phyloP scores from a whole-genome alignment of 2,329 filamentous ascomycete genomes.

The Epichloe sylvatica region DNA sequence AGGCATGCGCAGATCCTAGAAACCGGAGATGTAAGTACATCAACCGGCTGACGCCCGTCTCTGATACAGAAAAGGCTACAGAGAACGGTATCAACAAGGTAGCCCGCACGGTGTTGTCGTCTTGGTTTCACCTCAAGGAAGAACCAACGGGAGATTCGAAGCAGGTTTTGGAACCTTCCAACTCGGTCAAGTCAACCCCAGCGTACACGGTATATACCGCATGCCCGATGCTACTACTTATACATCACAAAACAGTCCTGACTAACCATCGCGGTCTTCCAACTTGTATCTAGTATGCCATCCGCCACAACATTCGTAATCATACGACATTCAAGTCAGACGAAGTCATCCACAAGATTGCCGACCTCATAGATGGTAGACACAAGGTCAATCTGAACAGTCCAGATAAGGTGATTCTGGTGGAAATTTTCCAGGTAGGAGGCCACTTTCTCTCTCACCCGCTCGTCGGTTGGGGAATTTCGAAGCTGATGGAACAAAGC shows the following conservation, averaged over 20 bases:
- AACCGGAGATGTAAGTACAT: slow-evolving; percentile 41
- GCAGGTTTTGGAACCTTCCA: background rate
- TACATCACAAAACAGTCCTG: background rate
- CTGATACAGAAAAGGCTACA: slow-evolving; percentile 47
- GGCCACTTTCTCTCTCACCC: slow-evolving; percentile 4
- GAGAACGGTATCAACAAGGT: slow-evolving; percentile 54
- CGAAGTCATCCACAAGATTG: slow-evolving; percentile 57
- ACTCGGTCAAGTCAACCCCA: slow-evolving; percentile 7
- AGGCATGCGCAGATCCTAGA: slow-evolving; percentile 24
- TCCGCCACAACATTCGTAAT: slow-evolving; percentile 63
- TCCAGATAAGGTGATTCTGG: slow-evolving; percentile 66
- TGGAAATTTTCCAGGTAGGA: slow-evolving; percentile 68
- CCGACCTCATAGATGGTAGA: slow-evolving; percentile 45
- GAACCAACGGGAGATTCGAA: slow-evolving; percentile 9
- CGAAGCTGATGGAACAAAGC: slow-evolving; percentile 28
- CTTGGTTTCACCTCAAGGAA: slow-evolving; percentile 42
- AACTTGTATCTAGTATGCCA: slow-evolving; percentile 51
- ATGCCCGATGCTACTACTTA: background rate
- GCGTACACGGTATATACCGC: slow-evolving; percentile 28
- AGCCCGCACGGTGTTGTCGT: slow-evolving; percentile 45
- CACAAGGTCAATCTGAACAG: slow-evolving; percentile 66
- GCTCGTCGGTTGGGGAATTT: background rate
- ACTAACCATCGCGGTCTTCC: background rate
- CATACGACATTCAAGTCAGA: slow-evolving; percentile 55
- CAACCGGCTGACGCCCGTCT: slow-evolving; percentile 42